Conservation (phyloP, 2,329 filamentous ascomycete genomes). For the Fusarium luffae region DNA sequence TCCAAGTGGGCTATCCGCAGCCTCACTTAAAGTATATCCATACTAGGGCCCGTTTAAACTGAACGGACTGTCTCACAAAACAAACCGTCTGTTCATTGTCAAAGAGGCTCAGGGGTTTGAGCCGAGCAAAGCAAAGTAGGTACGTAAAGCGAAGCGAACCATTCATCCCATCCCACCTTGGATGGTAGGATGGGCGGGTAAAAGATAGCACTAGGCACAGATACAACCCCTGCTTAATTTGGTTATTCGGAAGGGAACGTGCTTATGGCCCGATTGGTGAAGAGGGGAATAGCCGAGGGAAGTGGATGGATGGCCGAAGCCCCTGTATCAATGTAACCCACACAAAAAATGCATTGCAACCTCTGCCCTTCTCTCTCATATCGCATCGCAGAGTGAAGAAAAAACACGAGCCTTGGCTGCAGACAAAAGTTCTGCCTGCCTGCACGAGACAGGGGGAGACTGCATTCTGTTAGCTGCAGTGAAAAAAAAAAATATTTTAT, state of each 20-base stretch:
- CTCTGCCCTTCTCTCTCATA: background rate
- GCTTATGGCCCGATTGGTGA: conserved; percentile 2
- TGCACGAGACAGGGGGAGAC: background rate
- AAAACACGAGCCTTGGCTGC: conserved; percentile 26
- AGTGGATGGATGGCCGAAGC: background rate
- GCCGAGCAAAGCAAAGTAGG: background rate
- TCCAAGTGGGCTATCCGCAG: background rate
- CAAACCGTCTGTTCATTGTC: background rate
- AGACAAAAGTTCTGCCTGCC: conserved; percentile 28
- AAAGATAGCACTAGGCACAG: background rate
- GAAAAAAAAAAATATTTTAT: background rate
- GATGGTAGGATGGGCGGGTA: background rate
- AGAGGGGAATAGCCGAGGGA: conserved; percentile 2
- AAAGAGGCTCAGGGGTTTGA: background rate
- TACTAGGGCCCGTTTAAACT: background rate
- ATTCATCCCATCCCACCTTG: too few relatives aligned
- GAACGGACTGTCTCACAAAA: background rate
- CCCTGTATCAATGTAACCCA: conserved; percentile 4
- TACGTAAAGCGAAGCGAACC: background rate
- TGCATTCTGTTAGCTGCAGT: conserved; percentile 9
- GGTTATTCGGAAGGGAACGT: background rate
- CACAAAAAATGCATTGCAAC: background rate
- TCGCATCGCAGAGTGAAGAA: background rate
- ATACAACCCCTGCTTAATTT: background rate
- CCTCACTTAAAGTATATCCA: background rate